Percentiles rank a stretch among this genome's conserved stretches.
phyloP scores from a whole-genome alignment of 306 rosid species.

The Gillenia trifoliata region DNA sequence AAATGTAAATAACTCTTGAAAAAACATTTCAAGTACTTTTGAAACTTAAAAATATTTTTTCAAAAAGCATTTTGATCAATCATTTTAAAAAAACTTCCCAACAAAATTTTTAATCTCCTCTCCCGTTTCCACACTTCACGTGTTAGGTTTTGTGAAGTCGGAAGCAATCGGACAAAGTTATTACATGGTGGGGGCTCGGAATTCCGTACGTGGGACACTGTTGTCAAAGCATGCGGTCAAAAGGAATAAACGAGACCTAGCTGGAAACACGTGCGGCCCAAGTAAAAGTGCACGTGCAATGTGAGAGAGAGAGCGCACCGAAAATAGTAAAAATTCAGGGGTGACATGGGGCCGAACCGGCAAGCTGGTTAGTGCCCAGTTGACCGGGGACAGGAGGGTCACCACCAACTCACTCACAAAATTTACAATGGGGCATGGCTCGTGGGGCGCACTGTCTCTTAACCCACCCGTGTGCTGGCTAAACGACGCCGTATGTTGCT shows the following conservation, averaged over 20 bases:
- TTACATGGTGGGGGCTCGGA: neutral
- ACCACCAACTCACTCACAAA: neutral
- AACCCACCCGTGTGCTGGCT: constrained; percentile 28
- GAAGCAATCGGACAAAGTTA: neutral
- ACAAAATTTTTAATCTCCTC: too few relatives aligned
- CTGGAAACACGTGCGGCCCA: constrained; percentile 62
- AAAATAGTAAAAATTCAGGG: neutral
- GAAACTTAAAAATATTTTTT: too few relatives aligned
- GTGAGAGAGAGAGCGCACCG: constrained; percentile 14
- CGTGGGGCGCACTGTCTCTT: constrained; percentile 35
- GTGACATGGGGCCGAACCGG: neutral
- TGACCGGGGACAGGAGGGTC: constrained; percentile 78
- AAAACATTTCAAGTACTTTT: too few relatives aligned
- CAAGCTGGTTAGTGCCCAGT: constrained; percentile 49
- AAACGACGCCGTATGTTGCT: neutral
- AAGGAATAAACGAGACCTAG: constrained; percentile 10
- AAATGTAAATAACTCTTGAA: too few relatives aligned
- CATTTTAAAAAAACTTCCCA: too few relatives aligned
- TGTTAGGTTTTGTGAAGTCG: neutral
- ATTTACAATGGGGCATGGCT: constrained; percentile 20
- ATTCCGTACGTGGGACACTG: neutral
- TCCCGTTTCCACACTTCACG: neutral
- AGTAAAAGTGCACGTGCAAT: constrained; percentile 21
- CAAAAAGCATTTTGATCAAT: too few relatives aligned
- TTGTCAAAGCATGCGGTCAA: constrained; percentile 12